phyloP scores from a whole-genome alignment of 768 basidiomycete genomes.

The Multifurca ochricompacta region DNA sequence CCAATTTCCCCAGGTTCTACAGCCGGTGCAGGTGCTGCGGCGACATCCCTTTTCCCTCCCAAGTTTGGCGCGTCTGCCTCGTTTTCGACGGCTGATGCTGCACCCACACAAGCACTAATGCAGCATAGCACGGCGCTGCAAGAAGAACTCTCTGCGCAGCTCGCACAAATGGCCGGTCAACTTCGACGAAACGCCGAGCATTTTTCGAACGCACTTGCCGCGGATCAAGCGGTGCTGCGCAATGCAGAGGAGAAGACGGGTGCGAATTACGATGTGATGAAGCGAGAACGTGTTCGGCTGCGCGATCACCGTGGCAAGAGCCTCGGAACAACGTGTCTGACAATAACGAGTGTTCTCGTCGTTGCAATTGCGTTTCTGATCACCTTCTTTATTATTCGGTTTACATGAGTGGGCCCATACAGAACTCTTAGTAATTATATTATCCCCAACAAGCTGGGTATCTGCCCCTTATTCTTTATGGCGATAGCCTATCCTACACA shows the following conservation, averaged over 20 bases:
- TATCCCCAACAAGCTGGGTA: no score
- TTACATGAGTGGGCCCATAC: no score
- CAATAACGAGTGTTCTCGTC: conserved; percentile 43
- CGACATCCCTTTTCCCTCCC: conserved; percentile 27
- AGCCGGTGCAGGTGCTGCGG: no score
- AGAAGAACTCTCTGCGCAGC: conserved; percentile 62
- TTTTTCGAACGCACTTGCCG: conserved; percentile 63
- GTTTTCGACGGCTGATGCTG: conserved; percentile 21
- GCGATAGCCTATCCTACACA: no score
- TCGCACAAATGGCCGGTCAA: conserved; percentile 79
- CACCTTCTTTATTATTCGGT: conserved; percentile 66
- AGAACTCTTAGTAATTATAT: no score
- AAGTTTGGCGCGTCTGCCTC: conserved; percentile 23
- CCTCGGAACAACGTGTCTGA: conserved; percentile 47
- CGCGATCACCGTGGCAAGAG: conserved; percentile 39
- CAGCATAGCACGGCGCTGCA: conserved; percentile 56
- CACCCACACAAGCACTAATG: conserved; percentile 33
- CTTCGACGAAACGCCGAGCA: conserved; percentile 76
- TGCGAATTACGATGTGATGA: conserved; percentile 60
- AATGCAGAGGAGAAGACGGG: conserved; percentile 65
- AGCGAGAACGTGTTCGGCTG: conserved; percentile 47
- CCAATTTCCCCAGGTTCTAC: no score
- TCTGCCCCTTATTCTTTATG: no score
- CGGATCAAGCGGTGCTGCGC: conserved; percentile 66
- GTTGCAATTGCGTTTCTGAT: conserved; percentile 67